Evolutionary conservation across 768 basidiomycete genomes (phyloP).

Genomic region (Psilocybe cyanescens): DNA sequence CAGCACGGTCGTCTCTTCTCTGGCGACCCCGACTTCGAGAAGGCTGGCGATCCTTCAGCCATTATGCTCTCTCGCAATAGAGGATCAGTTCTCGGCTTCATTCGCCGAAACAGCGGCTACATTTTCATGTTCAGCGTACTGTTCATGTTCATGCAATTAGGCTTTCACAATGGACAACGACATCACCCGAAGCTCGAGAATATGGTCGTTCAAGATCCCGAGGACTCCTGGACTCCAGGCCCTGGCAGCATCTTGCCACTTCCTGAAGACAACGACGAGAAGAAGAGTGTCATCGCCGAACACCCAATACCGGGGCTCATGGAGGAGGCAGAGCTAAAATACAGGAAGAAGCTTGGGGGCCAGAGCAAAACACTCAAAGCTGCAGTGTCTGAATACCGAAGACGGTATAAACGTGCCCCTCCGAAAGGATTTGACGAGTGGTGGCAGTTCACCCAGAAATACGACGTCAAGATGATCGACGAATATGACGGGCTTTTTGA

Average conservation of each 20-base stretch:
- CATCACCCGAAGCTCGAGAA: slow-evolving; percentile 22
- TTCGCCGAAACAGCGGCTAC: slow-evolving; percentile 36
- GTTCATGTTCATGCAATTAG: slow-evolving; percentile 53
- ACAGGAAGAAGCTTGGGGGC: slow-evolving; percentile 60
- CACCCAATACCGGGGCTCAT: slow-evolving; percentile 91
- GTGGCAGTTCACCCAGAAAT: slow-evolving; percentile 79
- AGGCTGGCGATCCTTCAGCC: slow-evolving; percentile 3
- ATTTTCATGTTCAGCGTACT: slow-evolving; percentile 46
- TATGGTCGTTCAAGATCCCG: slow-evolving; percentile 20
- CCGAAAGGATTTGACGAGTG: slow-evolving; percentile 92
- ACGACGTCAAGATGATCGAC: slow-evolving; percentile 81
- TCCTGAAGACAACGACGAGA: slow-evolving; percentile 17
- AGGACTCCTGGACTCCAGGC: slow-evolving; percentile 24
- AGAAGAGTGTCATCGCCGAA: slow-evolving; percentile 24
- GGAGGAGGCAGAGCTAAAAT: slow-evolving; percentile 79
- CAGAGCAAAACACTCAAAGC: slow-evolving; percentile 83
- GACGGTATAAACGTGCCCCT: slow-evolving; percentile 77
- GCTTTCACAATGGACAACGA: slow-evolving; percentile 45
- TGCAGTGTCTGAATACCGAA: slow-evolving; percentile 83
- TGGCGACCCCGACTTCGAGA: slow-evolving; percentile 4
- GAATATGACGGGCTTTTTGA: slow-evolving; percentile 84
- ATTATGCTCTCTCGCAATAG: slow-evolving; percentile 24
- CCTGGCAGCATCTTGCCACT: slow-evolving; percentile 19
- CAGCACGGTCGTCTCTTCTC: neutral
- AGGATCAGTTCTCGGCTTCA: slow-evolving; percentile 18